Evolutionary conservation across 495 filamentous ascomycete species (phyloP).

Genomic region (Pyrenula massariospora): DNA sequence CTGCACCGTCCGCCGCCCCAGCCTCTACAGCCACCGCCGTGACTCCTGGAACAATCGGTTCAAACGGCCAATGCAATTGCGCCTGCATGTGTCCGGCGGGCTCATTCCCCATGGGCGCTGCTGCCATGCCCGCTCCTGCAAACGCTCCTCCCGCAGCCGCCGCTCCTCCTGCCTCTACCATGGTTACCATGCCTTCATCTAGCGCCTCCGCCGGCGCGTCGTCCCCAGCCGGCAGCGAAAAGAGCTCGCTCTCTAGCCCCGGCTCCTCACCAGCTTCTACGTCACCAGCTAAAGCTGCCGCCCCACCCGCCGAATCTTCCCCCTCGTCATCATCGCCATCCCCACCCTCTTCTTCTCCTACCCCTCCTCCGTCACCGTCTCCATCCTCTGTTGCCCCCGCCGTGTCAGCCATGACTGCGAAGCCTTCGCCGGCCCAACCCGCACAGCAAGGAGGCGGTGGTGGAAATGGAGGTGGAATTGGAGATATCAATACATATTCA

Average conservation of each 20-base stretch:
- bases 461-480: neutral
- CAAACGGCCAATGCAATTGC: neutral
- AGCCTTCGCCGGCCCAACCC: neutral
- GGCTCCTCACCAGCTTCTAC: neutral
- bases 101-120: neutral
- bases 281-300: neutral
- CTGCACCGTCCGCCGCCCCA: too few relatives aligned
- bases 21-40: neutral
- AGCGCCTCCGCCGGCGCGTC: neutral
- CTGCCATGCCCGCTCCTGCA: neutral
- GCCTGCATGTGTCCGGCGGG: neutral
- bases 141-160: neutral
- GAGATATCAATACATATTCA: neutral
- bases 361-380: neutral
- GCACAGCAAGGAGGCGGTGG: neutral
- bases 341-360: neutral
- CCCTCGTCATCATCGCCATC: neutral
- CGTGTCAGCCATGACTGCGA: neutral
- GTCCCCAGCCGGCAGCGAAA: neutral
- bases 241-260: neutral
- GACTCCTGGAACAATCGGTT: neutral
- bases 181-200: neutral
- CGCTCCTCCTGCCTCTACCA: neutral
- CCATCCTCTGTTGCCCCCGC: neutral
- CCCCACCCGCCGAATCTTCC: neutral